phyloP scores from a whole-genome alignment of 2,329 filamentous ascomycete species.

The Mycocentrospora acerina region DNA sequence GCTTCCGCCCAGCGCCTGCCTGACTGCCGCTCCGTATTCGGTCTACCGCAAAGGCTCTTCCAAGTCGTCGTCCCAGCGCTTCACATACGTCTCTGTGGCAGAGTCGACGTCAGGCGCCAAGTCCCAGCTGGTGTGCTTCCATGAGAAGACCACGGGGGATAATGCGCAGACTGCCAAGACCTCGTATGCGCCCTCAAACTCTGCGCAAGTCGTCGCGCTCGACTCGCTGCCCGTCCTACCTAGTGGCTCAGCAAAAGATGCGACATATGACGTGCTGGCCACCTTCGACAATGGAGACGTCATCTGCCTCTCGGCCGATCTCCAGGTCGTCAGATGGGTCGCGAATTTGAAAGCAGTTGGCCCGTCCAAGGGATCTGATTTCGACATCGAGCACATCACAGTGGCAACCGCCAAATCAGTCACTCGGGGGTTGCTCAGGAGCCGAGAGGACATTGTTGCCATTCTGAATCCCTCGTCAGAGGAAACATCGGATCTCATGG shows the following conservation, averaged over 20 bases:
- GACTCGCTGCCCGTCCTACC: slow-evolving; percentile 34
- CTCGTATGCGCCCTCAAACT: slow-evolving; percentile 27
- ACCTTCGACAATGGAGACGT: slow-evolving; percentile 64
- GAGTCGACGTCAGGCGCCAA: slow-evolving; percentile 50
- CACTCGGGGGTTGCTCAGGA: slow-evolving; percentile 47
- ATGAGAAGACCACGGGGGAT: slow-evolving; percentile 49
- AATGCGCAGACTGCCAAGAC: slow-evolving; percentile 37
- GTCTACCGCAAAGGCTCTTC: slow-evolving; percentile 54
- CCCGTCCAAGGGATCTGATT: slow-evolving; percentile 13
- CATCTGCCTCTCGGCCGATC: slow-evolving; percentile 61
- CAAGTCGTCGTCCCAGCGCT: slow-evolving; percentile 50
- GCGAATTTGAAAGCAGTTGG: slow-evolving; percentile 20
- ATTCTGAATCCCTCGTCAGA: slow-evolving; percentile 35
- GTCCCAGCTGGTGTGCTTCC: slow-evolving; percentile 56
- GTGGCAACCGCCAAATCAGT: slow-evolving; percentile 43
- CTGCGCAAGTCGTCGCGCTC: slow-evolving; percentile 29
- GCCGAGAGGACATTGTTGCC: slow-evolving; percentile 48
- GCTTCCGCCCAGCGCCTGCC: slow-evolving; percentile 60
- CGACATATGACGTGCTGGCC: slow-evolving; percentile 53
- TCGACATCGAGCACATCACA: slow-evolving; percentile 36
- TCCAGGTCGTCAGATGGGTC: slow-evolving; percentile 37
- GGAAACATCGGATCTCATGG: slow-evolving; percentile 30
- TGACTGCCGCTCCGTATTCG: slow-evolving; percentile 60
- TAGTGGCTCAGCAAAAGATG: slow-evolving; percentile 14
- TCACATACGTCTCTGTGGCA: slow-evolving; percentile 57